Evolutionary conservation across 257 asterid genomes (phyloP), one percentile per base, ranked within the genome.

Genomic region (Vinca minor): DNA sequence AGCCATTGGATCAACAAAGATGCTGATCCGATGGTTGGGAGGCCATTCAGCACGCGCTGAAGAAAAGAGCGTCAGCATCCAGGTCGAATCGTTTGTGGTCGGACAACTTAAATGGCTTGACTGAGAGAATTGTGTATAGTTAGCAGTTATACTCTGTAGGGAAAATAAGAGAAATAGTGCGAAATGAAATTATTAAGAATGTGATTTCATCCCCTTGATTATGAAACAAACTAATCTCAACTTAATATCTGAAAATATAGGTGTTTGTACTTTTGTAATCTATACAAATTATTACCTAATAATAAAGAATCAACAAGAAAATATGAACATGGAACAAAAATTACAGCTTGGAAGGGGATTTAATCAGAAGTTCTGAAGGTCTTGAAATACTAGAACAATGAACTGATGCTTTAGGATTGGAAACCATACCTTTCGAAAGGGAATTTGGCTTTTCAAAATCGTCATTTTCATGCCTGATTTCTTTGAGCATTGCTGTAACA

Each of bases 301-400:
- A 57, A 53, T 35, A 73, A 77, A 75, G 64, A 79, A 68, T 81
- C 62, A 73, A 59, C 60, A 68, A 57, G 67, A 65, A 63, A 67
- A 48, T 70, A 61, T 34, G 34, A 52, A 45, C 63, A 49, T 8
- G 70, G 47, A 71, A 62, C 45, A 42, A 52, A 78, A 41, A 74
- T 49, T 76, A 82, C 63, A 13, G 25, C 59, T 82, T 83, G 63
- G 81, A 60, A 26, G 87, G 84, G 45, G 95, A 78, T 58, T 73
- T 70, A 23, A 78, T 82, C 38, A 86, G 79, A 68, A 83, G 83
- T 57, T 77, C 82, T 69, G 82, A 69, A 44, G 85, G 67, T 75
- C 87, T 79, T 52, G 94, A 78, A 68, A 86, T 82, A 72, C 95
- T 86, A 44, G 91, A 81, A 69, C 89, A 80, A 20, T 72, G 81